Evolutionary conservation across 257 asterid species (phyloP).

Genomic region (Primulina eburnea): DNA sequence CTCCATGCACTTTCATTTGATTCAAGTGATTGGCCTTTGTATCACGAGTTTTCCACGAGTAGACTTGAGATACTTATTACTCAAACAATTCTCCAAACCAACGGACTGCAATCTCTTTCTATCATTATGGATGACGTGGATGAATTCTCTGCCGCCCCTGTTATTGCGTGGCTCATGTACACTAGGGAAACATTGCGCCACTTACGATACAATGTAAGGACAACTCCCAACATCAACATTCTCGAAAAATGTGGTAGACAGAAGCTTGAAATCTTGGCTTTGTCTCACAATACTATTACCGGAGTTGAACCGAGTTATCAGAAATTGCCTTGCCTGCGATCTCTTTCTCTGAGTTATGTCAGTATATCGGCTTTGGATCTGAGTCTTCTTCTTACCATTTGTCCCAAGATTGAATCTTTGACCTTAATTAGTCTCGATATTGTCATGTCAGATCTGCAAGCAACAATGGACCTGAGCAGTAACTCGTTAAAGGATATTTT

Average conservation of each 20-base stretch:
- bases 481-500: conserved; percentile 67
- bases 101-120: conserved; percentile 60
- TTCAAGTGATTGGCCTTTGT: conserved; percentile 80
- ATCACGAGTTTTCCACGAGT: conserved; percentile 56
- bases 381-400: conserved; percentile 67
- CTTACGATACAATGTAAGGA: conserved; percentile 70
- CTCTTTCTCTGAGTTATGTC: conserved; percentile 69
- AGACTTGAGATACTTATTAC: conserved; percentile 78
- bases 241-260: conserved; percentile 87
- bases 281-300: conserved; percentile 72
- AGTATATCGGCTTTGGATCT: conserved; percentile 79
- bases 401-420: conserved; percentile 64
- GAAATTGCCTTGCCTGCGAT: conserved; percentile 63
- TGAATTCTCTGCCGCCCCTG: conserved; percentile 80
- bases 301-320: conserved; percentile 87
- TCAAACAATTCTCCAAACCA: conserved; percentile 73
- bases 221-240: conserved; percentile 54
- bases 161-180: conserved; percentile 90
- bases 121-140: conserved; percentile 82
- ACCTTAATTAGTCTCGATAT: conserved; percentile 66
- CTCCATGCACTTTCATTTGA: conserved; percentile 67
- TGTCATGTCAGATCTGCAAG: conserved; percentile 82
- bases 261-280: conserved; percentile 69
- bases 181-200: conserved; percentile 73
- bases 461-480: conserved; percentile 72